These are phyloP conservation scores for Puccinia hordei DNA, from an alignment of 1,284 basidiomycete species.

Conservation along the genomic window DNA sequence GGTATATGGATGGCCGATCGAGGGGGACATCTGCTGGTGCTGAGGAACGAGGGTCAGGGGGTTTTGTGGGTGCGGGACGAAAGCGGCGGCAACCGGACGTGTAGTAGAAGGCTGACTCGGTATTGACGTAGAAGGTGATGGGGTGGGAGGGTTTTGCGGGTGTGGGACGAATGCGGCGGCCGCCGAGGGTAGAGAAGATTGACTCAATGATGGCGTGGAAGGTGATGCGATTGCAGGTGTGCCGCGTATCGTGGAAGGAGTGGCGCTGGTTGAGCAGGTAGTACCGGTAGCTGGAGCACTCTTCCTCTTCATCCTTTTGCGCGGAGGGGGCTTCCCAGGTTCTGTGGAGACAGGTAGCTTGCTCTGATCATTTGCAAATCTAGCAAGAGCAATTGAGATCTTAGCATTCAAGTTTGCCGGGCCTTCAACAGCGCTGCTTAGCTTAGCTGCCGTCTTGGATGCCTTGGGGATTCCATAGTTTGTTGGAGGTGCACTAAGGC, in stretches of 20 bases:
- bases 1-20: conserved; percentile 1
- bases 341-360: not conserved
- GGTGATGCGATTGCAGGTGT: not conserved
- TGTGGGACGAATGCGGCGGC: conserved; percentile 11
- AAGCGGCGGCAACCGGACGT: not conserved
- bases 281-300: not conserved
- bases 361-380: conserved; percentile 1
- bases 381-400: not conserved
- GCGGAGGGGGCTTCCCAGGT: not conserved
- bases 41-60: conserved; percentile 21
- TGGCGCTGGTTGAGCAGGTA: not conserved
- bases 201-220: not conserved
- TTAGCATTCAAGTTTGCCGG: not conserved
- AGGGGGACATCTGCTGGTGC: not conserved
- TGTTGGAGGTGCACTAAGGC: not conserved
- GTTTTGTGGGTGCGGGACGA: conserved; percentile 24
- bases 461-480: not conserved
- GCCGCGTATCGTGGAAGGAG: not conserved
- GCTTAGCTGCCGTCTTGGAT: conserved; percentile 15
- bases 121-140: not conserved
- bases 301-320: conserved; percentile 14
- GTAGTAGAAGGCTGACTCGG: not conserved
- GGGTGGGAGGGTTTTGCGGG: not conserved
- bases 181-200: not conserved
- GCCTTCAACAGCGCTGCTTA: not conserved